phyloP scores from a whole-genome alignment of 192 early-diverging fungal genomes.

The Entomortierella parvispora region DNA sequence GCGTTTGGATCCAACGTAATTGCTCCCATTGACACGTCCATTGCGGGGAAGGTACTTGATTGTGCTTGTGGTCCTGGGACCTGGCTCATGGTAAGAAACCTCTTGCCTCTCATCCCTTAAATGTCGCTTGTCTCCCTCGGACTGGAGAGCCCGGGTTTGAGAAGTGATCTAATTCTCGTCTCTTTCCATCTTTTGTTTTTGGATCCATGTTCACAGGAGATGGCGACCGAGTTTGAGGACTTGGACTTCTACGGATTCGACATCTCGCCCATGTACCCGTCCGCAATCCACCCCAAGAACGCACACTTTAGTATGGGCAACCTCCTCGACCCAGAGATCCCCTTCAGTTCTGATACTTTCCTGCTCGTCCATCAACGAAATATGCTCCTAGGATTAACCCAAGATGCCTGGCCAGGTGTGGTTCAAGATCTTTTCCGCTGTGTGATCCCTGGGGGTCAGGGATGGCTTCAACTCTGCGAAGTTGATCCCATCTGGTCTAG shows the following conservation, averaged over 20 bases:
- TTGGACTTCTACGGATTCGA: conserved; percentile 49
- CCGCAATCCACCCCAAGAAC: conserved; percentile 53
- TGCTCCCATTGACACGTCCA: conserved; percentile 25
- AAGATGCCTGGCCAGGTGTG: conserved; percentile 45
- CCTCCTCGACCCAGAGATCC: conserved; percentile 46
- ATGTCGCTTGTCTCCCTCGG: neutral
- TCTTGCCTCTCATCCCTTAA: neutral
- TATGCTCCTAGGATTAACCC: conserved; percentile 39
- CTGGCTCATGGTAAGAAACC: conserved; percentile 43
- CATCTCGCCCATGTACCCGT: conserved; percentile 45
- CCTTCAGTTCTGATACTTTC: conserved; percentile 25
- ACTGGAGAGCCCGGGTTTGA: neutral
- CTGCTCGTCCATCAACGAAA: conserved; percentile 43
- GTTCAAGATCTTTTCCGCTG: conserved; percentile 45
- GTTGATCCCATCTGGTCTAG: conserved; percentile 47
- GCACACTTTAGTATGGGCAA: conserved; percentile 46
- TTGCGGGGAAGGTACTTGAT: conserved; percentile 39
- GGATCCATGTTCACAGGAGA: conserved; percentile 26
- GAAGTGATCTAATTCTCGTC: neutral
- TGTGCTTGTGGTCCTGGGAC: conserved; percentile 53
- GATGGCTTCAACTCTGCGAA: conserved; percentile 45
- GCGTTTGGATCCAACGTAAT: conserved; percentile 43
- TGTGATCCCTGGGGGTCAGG: conserved; percentile 25
- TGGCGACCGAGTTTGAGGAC: conserved; percentile 48
- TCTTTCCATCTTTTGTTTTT: neutral